Evolutionary conservation across 1,284 basidiomycete species (phyloP), one percentile per base, ranked within the genome.

Genomic region (Boletellus deceptivus): DNA sequence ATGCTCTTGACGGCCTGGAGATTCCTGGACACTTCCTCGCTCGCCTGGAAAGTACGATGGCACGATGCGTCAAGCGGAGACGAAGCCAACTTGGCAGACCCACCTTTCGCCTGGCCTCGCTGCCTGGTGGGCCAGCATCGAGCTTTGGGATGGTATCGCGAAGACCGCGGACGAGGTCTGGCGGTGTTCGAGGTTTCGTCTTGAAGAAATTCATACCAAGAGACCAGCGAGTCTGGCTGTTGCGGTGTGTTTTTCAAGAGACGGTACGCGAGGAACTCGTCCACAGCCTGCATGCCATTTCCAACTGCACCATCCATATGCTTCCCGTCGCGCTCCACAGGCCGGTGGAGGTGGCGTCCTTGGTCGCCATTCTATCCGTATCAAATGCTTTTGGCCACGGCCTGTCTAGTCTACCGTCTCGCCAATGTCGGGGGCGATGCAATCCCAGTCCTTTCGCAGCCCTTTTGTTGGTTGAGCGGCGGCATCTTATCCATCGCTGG

Each of bases 161-260:
- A 46, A 95, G 75, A 34, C 84, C 79, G 45, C 85, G 79, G 31
- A 95, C 89, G 50, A 92, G 82, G 68, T 96, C 93, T 41, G 88
- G 82, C 11, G 93, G 93, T 33, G 89, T 87, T 61, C 90, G 78
- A 39, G 82, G 84, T 70, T 92, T 94, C 22, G 90, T 85, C 75
- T 91, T 93, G 84, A 96, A 96, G 76, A 96, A 95, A 72, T 96
- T 96, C 93, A 95, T 94, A 14, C 29, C 9, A 25, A 29, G 25
- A 17, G 38, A 46, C 22, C 17, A 48, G 36, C 36, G 35, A 34
- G 46, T 42, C 29, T 13, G 13, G 31, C 40, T 42, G n/a, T 11
- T 22, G 31, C n/a, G 29, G 49, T 37, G 41, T 43, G 50, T 37
- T 54, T 43, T 18, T 17, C 31, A 29, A 34, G 47, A 55, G 46